Evolutionary conservation across 2,329 filamentous ascomycete species (phyloP).

Genomic region (Aspergillus udagawae): DNA sequence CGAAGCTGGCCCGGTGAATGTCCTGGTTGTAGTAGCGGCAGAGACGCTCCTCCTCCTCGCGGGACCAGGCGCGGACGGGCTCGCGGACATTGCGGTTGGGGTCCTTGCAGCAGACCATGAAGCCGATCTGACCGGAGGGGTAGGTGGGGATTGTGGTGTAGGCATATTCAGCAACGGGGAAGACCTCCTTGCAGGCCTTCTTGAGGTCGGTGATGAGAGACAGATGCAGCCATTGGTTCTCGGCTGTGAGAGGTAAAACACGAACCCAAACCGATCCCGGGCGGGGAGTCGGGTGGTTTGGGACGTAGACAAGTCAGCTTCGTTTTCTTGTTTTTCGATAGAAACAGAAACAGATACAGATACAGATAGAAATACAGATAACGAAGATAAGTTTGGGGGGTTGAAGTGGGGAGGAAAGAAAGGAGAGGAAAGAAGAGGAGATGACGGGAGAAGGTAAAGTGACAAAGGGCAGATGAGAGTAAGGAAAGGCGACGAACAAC

Average conservation of each 20-base stretch:
- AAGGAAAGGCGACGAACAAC: constrained; percentile 88
- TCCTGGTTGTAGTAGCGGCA: constrained; percentile 98
- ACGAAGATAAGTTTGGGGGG: background rate
- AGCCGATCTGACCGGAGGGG: constrained; percentile 97
- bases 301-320: constrained; percentile 24
- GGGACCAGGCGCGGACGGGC: constrained; percentile 74
- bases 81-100: constrained; percentile 74
- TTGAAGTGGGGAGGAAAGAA: constrained; percentile 7
- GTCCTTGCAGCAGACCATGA: constrained; percentile 99
- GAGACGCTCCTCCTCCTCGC: constrained; percentile 85
- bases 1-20: constrained; percentile 90
- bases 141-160: constrained; percentile 99
- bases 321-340: constrained; percentile 3
- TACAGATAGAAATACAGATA: constrained; percentile 2
- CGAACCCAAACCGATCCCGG: constrained; percentile 29
- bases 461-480: constrained; percentile 20
- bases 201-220: constrained; percentile 90
- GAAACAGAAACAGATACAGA: constrained; percentile 1
- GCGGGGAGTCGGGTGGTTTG: constrained; percentile 27
- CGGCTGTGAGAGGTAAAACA: constrained; percentile 56
- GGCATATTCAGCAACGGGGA: constrained; percentile 95
- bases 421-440: constrained; percentile 50
- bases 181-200: constrained; percentile 94
- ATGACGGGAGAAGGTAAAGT: constrained; percentile 51
- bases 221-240: constrained; percentile 99